Conservation (phyloP, 768 basidiomycete species). For the Suillus brevipes region DNA sequence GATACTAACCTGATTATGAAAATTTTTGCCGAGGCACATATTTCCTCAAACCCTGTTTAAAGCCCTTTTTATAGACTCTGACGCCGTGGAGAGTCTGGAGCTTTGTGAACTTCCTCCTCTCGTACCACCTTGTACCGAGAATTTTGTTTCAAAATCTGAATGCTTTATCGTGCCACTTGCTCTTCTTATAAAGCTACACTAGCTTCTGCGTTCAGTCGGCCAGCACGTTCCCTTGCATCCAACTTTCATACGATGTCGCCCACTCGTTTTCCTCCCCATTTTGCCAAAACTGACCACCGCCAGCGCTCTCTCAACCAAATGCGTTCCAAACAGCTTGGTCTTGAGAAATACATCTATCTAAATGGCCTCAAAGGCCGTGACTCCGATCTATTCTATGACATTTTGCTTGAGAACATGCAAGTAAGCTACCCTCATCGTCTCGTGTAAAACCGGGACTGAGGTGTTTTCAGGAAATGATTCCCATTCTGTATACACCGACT, state of each 20-base stretch:
- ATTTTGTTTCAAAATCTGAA: constrained; percentile 1
- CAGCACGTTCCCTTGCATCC: constrained; percentile 14
- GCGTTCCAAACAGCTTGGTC: constrained; percentile 51
- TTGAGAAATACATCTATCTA: constrained; percentile 75
- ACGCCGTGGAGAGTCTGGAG: neutral
- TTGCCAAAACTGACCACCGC: constrained; percentile 51
- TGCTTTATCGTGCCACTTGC: constrained; percentile 5
- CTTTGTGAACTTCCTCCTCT: neutral
- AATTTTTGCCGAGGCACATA: constrained; percentile 1
- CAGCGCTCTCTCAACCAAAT: constrained; percentile 58
- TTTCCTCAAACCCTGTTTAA: neutral
- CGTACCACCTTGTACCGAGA: constrained; percentile 5
- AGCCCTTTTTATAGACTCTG: neutral
- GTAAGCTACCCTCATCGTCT: constrained; percentile 33
- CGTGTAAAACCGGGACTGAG: neutral
- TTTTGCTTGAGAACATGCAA: constrained; percentile 60
- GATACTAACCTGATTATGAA: neutral
- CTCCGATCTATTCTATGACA: constrained; percentile 63
- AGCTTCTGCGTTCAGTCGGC: constrained; percentile 12
- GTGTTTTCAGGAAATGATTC: constrained; percentile 50
- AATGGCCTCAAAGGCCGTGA: constrained; percentile 63
- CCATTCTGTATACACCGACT: constrained; percentile 76
- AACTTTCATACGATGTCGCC: constrained; percentile 29
- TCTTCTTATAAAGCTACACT: constrained; percentile 13
- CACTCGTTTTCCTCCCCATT: constrained; percentile 47